Percentiles rank a stretch among this genome's conserved stretches.
Evolutionary conservation across 2,329 filamentous ascomycete genomes (phyloP).

Genomic region (Coniochaeta sp.): DNA sequence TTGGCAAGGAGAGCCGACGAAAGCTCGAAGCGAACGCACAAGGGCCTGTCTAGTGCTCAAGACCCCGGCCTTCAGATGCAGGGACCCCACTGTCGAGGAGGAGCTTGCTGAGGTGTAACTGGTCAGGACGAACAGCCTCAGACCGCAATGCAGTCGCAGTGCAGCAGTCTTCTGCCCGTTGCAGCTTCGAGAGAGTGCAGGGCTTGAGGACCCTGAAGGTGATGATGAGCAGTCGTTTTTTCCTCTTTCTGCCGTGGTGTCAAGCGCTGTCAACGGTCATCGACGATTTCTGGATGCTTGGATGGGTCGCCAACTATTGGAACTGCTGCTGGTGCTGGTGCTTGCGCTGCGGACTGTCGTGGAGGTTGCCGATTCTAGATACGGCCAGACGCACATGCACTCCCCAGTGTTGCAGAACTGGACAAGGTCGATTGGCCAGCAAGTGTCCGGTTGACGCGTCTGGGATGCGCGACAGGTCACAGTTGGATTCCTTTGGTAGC

Average conservation of each 20-base stretch:
- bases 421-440: background rate
- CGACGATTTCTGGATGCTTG: background rate
- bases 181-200: background rate
- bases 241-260: background rate
- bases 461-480: background rate
- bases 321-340: background rate
- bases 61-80: background rate
- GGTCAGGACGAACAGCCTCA: background rate
- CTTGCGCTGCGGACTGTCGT: constrained; percentile 3
- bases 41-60: background rate
- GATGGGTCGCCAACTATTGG: background rate
- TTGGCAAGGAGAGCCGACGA: background rate
- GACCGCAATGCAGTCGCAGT: constrained; percentile 1
- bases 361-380: background rate
- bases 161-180: background rate
- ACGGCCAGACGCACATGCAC: background rate
- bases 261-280: background rate
- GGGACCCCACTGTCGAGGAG: constrained; percentile 1
- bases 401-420: background rate
- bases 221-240: constrained; percentile 12
- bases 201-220: background rate
- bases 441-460: background rate
- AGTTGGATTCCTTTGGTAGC: background rate
- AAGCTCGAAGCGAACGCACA: constrained; percentile 3
- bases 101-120: background rate